Evolutionary conservation across 768 basidiomycete species (phyloP).

Genomic region (Rhizopogon vesiculosus): DNA sequence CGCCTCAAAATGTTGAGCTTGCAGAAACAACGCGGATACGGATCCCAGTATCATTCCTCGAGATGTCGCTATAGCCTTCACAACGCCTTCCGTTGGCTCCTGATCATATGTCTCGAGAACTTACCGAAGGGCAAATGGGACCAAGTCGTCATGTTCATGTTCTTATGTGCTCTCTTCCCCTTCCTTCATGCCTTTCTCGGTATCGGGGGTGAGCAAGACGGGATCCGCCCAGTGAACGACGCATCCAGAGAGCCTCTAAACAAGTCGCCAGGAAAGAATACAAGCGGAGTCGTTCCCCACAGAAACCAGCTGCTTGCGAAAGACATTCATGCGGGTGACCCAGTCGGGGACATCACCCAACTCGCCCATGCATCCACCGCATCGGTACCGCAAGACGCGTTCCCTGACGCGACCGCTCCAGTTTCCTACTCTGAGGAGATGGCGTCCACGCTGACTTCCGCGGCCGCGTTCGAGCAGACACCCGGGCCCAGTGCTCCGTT

Average conservation of each 20-base stretch:
- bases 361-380: slow-evolving; percentile 2
- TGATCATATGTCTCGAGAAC: background rate
- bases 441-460: background rate
- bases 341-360: slow-evolving; percentile 14
- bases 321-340: slow-evolving; percentile 7
- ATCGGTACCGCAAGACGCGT: slow-evolving; percentile 14
- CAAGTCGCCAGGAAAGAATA: background rate
- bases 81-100: background rate
- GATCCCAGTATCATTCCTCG: background rate
- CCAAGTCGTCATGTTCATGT: slow-evolving; percentile 17
- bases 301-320: background rate
- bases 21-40: background rate
- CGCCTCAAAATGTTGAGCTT: background rate
- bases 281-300: background rate
- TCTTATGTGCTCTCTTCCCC: slow-evolving; percentile 17
- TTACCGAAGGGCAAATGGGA: slow-evolving; percentile 15
- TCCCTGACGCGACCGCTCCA: slow-evolving; percentile 16
- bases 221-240: background rate
- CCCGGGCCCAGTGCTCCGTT: background rate
- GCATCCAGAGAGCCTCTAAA: slow-evolving; percentile 1
- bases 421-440: background rate
- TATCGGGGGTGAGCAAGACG: slow-evolving; percentile 8
- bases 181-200: slow-evolving; percentile 24
- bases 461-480: background rate
- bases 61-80: background rate